A percentile compares a stretch with the other conserved stretches of the same genome.
Conservation (phyloP, 352 stramenopile species). For the Pythium sp. region DNA sequence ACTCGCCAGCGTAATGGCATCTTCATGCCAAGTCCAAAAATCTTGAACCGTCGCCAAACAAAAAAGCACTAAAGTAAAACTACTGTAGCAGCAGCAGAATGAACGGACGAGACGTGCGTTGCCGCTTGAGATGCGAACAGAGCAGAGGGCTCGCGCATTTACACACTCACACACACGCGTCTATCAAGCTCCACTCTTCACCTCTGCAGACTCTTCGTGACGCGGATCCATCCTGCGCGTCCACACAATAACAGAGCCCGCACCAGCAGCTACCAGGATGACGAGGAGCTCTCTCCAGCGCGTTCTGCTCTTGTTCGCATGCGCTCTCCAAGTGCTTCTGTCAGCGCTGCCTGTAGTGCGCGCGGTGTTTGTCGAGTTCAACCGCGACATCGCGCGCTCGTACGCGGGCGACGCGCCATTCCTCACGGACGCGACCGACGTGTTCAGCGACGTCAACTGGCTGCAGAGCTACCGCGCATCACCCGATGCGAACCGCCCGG, state of each 20-base stretch:
- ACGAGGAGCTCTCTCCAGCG: not conserved
- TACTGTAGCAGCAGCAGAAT: too few relatives aligned
- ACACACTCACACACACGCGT: not conserved
- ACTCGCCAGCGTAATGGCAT: too few relatives aligned
- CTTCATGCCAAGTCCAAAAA: too few relatives aligned
- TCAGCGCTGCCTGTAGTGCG: not conserved
- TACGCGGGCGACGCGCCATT: conserved; percentile 13
- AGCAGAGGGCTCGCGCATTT: not conserved
- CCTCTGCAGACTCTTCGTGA: not conserved
- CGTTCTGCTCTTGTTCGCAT: not conserved
- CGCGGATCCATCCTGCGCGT: not conserved
- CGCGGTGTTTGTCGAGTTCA: conserved; percentile 15
- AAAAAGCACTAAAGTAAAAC: too few relatives aligned
- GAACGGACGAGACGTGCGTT: too few relatives aligned
- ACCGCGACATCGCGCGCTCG: conserved; percentile 15
- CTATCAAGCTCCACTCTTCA: too few relatives aligned
- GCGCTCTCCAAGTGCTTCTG: not conserved
- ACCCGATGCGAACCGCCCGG: not conserved
- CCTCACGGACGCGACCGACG: conserved; percentile 9
- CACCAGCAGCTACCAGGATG: not conserved
- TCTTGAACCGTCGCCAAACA: too few relatives aligned
- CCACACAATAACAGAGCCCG: too few relatives aligned
- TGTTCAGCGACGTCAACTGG: conserved; percentile 4
- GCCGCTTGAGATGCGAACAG: not conserved
- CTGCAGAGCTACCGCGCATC: conserved; percentile 14